Conservation (phyloP, 164 flowering plant genomes). For the Vitis riparia region DNA sequence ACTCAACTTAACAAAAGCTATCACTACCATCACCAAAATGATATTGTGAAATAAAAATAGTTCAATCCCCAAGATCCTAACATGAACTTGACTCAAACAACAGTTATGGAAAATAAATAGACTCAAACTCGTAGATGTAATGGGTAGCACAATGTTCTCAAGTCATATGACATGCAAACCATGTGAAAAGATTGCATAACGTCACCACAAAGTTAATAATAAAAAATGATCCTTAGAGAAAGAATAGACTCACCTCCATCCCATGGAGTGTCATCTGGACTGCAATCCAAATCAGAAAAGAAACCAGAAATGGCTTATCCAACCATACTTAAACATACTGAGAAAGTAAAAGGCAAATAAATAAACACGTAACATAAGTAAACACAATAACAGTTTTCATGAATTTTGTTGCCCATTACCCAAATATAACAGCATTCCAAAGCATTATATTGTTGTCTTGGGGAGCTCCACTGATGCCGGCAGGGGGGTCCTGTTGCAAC, state of each 20-base stretch:
- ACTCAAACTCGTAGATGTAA: no score
- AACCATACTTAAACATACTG: slow-evolving; percentile 11
- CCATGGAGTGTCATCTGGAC: slow-evolving; percentile 98
- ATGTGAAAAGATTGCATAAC: no score
- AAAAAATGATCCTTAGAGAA: background rate
- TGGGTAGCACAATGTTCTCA: no score
- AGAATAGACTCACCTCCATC: slow-evolving; percentile 76
- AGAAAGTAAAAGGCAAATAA: slow-evolving; percentile 2
- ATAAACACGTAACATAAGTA: background rate
- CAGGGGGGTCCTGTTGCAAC: slow-evolving; percentile 92
- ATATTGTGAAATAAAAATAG: no score
- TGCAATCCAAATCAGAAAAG: slow-evolving; percentile 47
- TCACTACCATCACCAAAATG: no score
- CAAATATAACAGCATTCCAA: slow-evolving; percentile 94
- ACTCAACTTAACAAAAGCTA: no score
- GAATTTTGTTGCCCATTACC: slow-evolving; percentile 34
- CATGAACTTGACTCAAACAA: no score
- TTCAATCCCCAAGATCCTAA: no score
- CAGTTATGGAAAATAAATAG: no score
- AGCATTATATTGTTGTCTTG: slow-evolving; percentile 91
- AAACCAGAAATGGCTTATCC: slow-evolving; percentile 14
- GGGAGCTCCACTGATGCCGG: slow-evolving; percentile 92
- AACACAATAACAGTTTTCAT: background rate
- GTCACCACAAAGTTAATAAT: no score
- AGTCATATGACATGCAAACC: no score